These are phyloP conservation scores for Fusarium oxysporum DNA, from an alignment of 2,329 filamentous ascomycete species.

Conservation along the genomic window DNA sequence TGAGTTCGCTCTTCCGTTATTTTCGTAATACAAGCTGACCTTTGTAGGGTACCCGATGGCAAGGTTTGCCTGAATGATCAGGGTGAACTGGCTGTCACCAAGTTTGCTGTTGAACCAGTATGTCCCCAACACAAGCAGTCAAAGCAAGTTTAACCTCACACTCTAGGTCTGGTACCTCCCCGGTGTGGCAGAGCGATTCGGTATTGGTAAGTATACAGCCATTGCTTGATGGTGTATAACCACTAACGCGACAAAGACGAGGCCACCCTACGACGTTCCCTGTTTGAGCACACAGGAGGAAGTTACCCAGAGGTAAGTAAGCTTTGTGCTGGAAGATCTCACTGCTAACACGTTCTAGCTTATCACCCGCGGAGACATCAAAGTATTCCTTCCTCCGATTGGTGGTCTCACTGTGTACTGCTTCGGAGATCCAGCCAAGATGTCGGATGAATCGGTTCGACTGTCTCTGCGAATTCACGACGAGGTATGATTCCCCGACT, in stretches of 20 bases:
- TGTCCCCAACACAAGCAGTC: constrained; percentile 48
- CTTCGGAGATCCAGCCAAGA: constrained; percentile 94
- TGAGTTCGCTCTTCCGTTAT: constrained; percentile 45
- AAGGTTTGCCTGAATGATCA: constrained; percentile 88
- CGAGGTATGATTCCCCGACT: constrained; percentile 57
- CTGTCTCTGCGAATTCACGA: constrained; percentile 86
- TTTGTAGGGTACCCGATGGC: constrained; percentile 73
- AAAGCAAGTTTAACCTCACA: neutral
- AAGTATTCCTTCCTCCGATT: constrained; percentile 94
- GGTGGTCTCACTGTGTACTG: constrained; percentile 95
- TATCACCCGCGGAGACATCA: constrained; percentile 94
- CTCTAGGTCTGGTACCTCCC: constrained; percentile 80
- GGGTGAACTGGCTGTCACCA: constrained; percentile 93
- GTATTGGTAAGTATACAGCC: constrained; percentile 71
- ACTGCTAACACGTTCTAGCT: constrained; percentile 60
- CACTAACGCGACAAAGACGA: constrained; percentile 70
- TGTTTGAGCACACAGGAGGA: constrained; percentile 96
- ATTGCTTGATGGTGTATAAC: neutral
- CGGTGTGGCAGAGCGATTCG: constrained; percentile 91
- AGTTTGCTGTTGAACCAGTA: constrained; percentile 95
- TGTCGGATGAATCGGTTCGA: constrained; percentile 85
- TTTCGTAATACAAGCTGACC: constrained; percentile 22
- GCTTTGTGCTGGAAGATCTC: neutral
- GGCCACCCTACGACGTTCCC: constrained; percentile 81
- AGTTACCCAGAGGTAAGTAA: constrained; percentile 83